phyloP scores from a whole-genome alignment of 495 filamentous ascomycete species.

The Podospora tetraspora region DNA sequence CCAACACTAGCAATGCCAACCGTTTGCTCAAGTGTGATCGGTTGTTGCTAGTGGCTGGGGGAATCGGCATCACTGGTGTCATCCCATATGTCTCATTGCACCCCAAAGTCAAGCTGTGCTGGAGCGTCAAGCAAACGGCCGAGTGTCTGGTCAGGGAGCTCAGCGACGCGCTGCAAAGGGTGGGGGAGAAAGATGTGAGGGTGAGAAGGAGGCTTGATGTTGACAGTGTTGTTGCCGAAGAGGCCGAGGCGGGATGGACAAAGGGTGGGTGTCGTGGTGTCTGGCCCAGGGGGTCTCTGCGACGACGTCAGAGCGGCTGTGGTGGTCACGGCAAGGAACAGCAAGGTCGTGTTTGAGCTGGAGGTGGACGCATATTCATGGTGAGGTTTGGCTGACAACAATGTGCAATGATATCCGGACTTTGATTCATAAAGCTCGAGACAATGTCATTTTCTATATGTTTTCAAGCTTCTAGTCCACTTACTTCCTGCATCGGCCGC shows the following conservation, averaged over 20 bases:
- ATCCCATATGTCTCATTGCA: conserved; percentile 27
- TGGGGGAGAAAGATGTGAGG: neutral
- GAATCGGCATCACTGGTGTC: conserved; percentile 41
- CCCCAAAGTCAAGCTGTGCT: conserved; percentile 36
- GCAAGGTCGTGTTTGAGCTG: conserved; percentile 12
- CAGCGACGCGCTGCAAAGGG: neutral
- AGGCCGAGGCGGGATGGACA: conserved; percentile 24
- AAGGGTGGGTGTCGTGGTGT: conserved; percentile 36
- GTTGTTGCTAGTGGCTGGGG: conserved; percentile 41
- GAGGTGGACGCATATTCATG: conserved; percentile 14
- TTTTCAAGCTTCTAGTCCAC: neutral
- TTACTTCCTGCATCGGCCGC: neutral
- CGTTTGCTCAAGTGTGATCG: conserved; percentile 23
- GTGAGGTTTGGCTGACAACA: neutral
- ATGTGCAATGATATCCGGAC: neutral
- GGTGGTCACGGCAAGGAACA: neutral
- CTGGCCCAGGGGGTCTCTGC: conserved; percentile 28
- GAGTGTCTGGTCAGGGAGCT: conserved; percentile 14
- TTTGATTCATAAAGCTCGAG: neutral
- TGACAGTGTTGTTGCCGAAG: conserved; percentile 21
- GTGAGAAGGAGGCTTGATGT: conserved; percentile 33
- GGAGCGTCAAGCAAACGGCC: conserved; percentile 27
- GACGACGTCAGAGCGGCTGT: conserved; percentile 19
- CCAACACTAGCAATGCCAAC: conserved; percentile 2
- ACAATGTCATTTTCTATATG: neutral